phyloP scores from a whole-genome alignment of 2,329 filamentous ascomycete genomes.

The Fusarium tricinctum region DNA sequence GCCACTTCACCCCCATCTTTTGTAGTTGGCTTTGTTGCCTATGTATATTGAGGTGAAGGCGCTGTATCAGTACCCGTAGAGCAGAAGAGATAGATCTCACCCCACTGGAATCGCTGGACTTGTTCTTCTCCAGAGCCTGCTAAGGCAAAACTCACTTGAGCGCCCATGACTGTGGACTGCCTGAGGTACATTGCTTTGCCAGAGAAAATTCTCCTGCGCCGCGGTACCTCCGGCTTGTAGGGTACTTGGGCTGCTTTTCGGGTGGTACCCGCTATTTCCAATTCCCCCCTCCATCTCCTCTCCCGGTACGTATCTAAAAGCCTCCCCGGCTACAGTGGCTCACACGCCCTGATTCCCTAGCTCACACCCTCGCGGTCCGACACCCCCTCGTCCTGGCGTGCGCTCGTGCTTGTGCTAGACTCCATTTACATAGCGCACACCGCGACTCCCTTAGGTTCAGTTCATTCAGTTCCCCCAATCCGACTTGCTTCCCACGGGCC shows the following conservation, averaged over 20 bases:
- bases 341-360: conserved; percentile 1
- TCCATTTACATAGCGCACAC: conserved; percentile 49
- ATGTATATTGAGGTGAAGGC: not conserved
- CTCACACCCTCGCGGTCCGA: conserved; percentile 29
- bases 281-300: conserved; percentile 2
- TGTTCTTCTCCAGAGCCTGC: not conserved
- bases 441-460: conserved; percentile 44
- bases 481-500: conserved; percentile 48
- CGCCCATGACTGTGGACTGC: not conserved
- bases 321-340: conserved; percentile 5
- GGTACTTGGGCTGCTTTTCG: conserved; percentile 41
- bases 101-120: conserved; percentile 28
- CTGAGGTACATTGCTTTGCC: conserved; percentile 15
- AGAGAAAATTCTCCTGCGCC: conserved; percentile 38
- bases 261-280: conserved; percentile 25
- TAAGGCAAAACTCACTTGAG: conserved; percentile 10
- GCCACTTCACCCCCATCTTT: conserved; percentile 23
- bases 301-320: conserved; percentile 29
- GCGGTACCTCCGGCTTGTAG: conserved; percentile 49
- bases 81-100: conserved; percentile 26
- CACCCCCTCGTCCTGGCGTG: conserved; percentile 36
- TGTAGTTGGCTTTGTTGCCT: conserved; percentile 16
- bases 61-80: not conserved
- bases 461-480: conserved; percentile 40
- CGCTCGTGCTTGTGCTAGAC: conserved; percentile 40